Base-by-base conservation (phyloP, 352 stramenopile species). In the Plasmopara muralis region DNA sequence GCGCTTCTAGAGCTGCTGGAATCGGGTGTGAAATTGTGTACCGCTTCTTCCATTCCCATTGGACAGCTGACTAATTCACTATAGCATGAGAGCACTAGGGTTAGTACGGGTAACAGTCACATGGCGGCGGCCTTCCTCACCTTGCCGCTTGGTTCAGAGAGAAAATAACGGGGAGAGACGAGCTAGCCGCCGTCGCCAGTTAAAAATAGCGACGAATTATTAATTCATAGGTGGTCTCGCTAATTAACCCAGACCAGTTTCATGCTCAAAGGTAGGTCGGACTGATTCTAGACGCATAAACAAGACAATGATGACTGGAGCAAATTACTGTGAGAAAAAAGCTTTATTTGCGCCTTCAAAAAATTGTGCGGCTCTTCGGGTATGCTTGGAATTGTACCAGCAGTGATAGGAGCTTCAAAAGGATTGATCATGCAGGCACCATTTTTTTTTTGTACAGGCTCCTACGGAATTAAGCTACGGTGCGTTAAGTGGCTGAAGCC, bases 31-130 rank as follows among this genome's bases (percentile, higher is more conserved):
- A 50, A 40, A 33, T 57, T 48, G 47, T 70, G 51, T 20, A 73
- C 46, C 30, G 57, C 56, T 58, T 73, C 65, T 62, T 62, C 65
- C 42, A 55, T 65, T 68, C 56, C 65, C 65, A 73, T 73, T 35
- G 41, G 33, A 29, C 20, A 38, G 29, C n/a, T n/a, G 25, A 49
- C 18, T 6, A 31, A 25, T 10, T 16, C 31, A 41, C 20, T 55
- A 15, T 4, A 14, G 29, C 13, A 25, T 34, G 7, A 31, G 12
- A 46, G 13, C 13, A 41, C 37, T n/a, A 41, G 37, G 13, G 13
- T 16, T 18, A 15, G 6, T 15, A 41, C 1, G 13, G 7, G 9
- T 18, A 13, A 6, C 9, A 41, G 12, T 41, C n/a, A 41, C 13
- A n/a, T 41, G 3, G 37, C 12, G 12, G 37, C 37, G 12, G 12